A percentile compares a stretch with the other conserved stretches of the same genome.
Evolutionary conservation across 805 yeast genomes (phyloP).

Genomic region (Ogataea ganodermae): DNA sequence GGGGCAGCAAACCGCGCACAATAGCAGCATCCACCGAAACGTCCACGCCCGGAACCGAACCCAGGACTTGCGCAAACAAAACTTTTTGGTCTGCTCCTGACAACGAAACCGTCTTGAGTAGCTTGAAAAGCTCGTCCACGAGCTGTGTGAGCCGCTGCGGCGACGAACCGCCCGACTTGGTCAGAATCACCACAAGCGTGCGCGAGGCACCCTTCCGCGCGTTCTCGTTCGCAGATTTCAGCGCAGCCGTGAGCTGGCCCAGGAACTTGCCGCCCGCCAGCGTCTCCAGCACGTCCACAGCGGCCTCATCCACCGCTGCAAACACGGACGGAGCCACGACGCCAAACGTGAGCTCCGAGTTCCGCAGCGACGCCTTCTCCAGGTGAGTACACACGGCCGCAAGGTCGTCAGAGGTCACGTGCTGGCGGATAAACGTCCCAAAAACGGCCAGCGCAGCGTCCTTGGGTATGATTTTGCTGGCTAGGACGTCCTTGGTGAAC

Average conservation of each 20-base stretch:
- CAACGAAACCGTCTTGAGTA: slow-evolving; percentile 56
- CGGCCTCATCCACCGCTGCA: slow-evolving; percentile 26
- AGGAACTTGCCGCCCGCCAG: slow-evolving; percentile 47
- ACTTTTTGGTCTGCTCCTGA: slow-evolving; percentile 67
- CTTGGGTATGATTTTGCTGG: slow-evolving; percentile 33
- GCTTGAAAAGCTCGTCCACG: slow-evolving; percentile 55
- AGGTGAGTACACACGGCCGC: slow-evolving; percentile 48
- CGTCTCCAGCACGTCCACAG: slow-evolving; percentile 44
- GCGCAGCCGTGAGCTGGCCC: slow-evolving; percentile 50
- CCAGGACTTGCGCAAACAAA: slow-evolving; percentile 48
- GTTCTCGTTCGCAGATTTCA: slow-evolving; percentile 71
- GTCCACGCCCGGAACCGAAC: slow-evolving; percentile 29
- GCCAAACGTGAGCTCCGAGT: slow-evolving; percentile 73
- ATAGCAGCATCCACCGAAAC: slow-evolving; percentile 32
- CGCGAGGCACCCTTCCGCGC: slow-evolving; percentile 54
- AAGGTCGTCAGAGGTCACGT: slow-evolving; percentile 16
- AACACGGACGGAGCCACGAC: slow-evolving; percentile 54
- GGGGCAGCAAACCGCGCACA: slow-evolving; percentile 45
- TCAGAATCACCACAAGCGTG: slow-evolving; percentile 33
- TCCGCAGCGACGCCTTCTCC: slow-evolving; percentile 74
- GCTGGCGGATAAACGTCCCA: slow-evolving; percentile 15
- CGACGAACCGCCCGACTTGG: slow-evolving; percentile 23
- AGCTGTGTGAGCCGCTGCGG: slow-evolving; percentile 36
- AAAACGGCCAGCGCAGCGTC: slow-evolving; percentile 22
- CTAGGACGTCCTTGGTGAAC: slow-evolving; percentile 38